These are phyloP conservation scores for Cladosporium sp. DNA, from an alignment of 2,329 filamentous ascomycete genomes.

Conservation along the genomic window DNA sequence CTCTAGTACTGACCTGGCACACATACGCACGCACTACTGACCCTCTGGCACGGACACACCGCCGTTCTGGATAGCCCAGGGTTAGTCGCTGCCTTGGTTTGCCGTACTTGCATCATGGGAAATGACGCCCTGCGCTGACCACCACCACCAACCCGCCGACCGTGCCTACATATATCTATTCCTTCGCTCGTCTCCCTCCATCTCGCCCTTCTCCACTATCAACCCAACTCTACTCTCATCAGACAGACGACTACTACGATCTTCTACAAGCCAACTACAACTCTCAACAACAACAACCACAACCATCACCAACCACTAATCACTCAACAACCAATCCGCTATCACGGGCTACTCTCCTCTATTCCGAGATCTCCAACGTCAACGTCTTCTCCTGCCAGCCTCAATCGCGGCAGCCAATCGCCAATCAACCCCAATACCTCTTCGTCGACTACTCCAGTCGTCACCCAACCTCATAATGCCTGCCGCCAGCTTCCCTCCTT, in stretches of 20 bases:
- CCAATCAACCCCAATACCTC: not conserved
- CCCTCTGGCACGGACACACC: conserved; percentile 15
- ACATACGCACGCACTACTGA: too few species aligned
- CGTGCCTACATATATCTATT: conserved; percentile 11
- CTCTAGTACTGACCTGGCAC: too few species aligned
- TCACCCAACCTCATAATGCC: conserved; percentile 31
- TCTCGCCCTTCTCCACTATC: not conserved
- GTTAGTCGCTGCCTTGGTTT: conserved; percentile 17
- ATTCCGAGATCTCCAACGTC: conserved; percentile 13
- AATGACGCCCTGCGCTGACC: conserved; percentile 17
- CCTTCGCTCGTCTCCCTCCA: not conserved
- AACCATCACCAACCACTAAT: not conserved
- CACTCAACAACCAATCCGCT: not conserved
- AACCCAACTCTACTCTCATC: not conserved
- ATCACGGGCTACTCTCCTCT: conserved; percentile 12
- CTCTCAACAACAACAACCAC: not conserved
- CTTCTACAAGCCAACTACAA: not conserved
- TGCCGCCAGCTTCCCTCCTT: conserved; percentile 41
- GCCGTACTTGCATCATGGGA: conserved; percentile 23
- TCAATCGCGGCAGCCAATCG: conserved; percentile 8
- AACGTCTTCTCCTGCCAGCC: conserved; percentile 10
- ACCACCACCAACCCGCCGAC: not conserved
- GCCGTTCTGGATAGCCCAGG: conserved; percentile 14
- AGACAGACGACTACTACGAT: not conserved
- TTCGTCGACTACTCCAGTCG: conserved; percentile 6